A percentile compares a stretch with the other conserved stretches of the same genome.
Evolutionary conservation across 139 green algal genomes (phyloP).

Genomic region (Penium margaritaceum): DNA sequence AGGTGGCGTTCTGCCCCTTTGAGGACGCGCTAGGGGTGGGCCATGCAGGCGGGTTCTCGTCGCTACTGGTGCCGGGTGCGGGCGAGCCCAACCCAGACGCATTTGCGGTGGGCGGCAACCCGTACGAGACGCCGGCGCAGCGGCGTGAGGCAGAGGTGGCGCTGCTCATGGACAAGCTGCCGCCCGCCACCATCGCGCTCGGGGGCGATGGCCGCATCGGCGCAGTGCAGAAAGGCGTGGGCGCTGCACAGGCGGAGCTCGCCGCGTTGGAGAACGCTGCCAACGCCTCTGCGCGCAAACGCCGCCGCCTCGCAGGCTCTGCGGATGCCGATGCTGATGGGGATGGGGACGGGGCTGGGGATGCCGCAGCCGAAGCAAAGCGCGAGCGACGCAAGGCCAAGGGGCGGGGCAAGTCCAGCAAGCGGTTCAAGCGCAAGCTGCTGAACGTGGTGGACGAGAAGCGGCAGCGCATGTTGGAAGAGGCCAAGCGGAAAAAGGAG

Average conservation of each 20-base stretch:
- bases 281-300: too few relatives aligned
- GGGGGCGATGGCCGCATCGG: constrained; percentile 79
- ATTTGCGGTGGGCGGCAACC: constrained; percentile 87
- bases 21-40: constrained; percentile 85
- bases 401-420: constrained; percentile 79
- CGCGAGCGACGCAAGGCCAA: constrained; percentile 46
- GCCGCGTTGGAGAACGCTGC: too few relatives aligned
- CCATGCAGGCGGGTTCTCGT: constrained; percentile 51
- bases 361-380: not conserved
- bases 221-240: constrained; percentile 45
- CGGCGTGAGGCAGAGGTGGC: constrained; percentile 82
- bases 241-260: not conserved
- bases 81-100: constrained; percentile 97
- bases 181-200: constrained; percentile 87
- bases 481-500: not conserved
- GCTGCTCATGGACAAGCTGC: constrained; percentile 95
- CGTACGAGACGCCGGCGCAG: constrained; percentile 69
- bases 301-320: too few relatives aligned
- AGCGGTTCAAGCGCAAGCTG: constrained; percentile 78
- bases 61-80: constrained; percentile 81
- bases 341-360: not conserved
- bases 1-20: constrained; percentile 82
- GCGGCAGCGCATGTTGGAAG: not conserved
- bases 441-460: constrained; percentile 71
- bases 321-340: not conserved